These are phyloP conservation scores for Vachellia collinsii DNA, from an alignment of 306 rosid species.

Conservation along the genomic window DNA sequence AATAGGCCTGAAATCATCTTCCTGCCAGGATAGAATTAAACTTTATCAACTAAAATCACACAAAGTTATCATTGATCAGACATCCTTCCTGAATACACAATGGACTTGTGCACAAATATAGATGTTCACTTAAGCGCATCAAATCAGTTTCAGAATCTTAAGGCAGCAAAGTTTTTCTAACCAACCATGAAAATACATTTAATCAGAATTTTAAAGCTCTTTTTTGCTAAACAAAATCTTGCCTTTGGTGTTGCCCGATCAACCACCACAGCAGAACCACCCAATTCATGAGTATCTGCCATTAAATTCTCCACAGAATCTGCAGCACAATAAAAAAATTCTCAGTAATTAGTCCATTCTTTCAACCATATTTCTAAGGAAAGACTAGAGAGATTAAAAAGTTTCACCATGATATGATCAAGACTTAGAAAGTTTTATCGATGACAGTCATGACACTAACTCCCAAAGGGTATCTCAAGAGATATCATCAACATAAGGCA, in stretches of 20 bases:
- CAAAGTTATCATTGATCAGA: neutral
- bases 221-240: slow-evolving; percentile 40
- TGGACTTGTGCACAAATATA: neutral
- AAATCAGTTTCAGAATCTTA: neutral
- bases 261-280: slow-evolving; percentile 89
- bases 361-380: neutral
- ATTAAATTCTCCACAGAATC: slow-evolving; percentile 92
- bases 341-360: slow-evolving; percentile 13
- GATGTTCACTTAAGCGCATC: neutral
- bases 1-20: slow-evolving; percentile 83
- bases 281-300: slow-evolving; percentile 90
- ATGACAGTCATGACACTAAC: neutral
- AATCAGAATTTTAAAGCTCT: slow-evolving; percentile 4
- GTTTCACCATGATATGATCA: neutral
- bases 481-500: neutral
- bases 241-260: slow-evolving; percentile 98
- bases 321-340: slow-evolving; percentile 48
- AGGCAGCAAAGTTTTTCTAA: neutral
- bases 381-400: neutral
- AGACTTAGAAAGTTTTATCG: neutral
- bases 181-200: neutral
- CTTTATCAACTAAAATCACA: slow-evolving; percentile 12
- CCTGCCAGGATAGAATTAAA: slow-evolving; percentile 57
- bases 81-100: neutral
- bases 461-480: neutral